Base-by-base conservation (phyloP, 2,329 filamentous ascomycete genomes). In the Emmonsiellopsis sp. region DNA sequence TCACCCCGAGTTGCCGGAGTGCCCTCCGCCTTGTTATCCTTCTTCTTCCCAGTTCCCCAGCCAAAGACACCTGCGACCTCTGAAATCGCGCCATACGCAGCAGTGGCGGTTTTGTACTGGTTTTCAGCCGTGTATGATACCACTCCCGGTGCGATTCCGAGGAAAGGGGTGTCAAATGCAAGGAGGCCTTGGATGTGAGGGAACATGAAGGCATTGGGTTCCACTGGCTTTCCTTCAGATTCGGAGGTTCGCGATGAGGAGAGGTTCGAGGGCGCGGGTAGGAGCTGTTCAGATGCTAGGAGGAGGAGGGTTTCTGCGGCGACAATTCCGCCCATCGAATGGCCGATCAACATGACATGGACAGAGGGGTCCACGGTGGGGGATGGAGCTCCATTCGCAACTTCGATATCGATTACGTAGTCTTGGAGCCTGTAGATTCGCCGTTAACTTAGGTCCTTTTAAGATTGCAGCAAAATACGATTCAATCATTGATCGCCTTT, bases 301-400 rank as follows among this genome's bases (percentile, higher is more conserved):
- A 84, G 79, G 61, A 96, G 81, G 57, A 92, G 77, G 11, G 89
- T 86, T 66, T 97, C 93, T 36, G 90, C 92, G 9, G 89, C 92
- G 46, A 97, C 90, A 62, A 97, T 96, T 61, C 93, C 93, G 61
- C 87, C 87, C 87, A 87, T 96, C 7, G 86, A 91, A 68, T 96
- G 91, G 27, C 91, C 91, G 54, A 94, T 75, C 13, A 96, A 79
- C 46, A 95, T 79, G 32, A 87, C 86, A 63, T 84, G 85, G 17
- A 95, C 88, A 0, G 86, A 89, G 5, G 90, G 89, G 56, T 94
- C 88, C 58, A 95, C 79, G 0, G 88, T 95, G 0, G 91, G 91
- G 5, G 86, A 91, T 1, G 87, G 81, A 0, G 89, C 92, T 45
- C 79, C 78, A 60, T 87, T 86, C 32, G 80, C 83, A 54, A 96